Base-by-base conservation (phyloP, 345 rosid genomes). In the Salix exigua region DNA sequence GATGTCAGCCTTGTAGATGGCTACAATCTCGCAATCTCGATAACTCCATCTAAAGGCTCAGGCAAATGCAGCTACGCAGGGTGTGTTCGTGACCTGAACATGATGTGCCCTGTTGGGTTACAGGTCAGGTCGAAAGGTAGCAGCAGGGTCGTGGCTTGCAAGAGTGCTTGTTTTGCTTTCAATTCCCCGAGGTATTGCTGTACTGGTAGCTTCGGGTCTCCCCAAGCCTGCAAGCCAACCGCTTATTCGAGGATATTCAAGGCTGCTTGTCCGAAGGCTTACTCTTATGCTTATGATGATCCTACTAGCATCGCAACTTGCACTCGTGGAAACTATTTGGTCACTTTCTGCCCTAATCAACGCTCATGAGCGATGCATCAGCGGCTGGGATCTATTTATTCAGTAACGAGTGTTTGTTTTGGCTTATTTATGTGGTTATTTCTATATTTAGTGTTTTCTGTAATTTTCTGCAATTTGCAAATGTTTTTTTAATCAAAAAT, bases 1-100 rank as follows among this genome's bases (percentile, higher is more conserved):
- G 98, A 95, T 77, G 97, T 95, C 40, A 93, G 98, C 85, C 89
- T 96, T 6, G 99, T 96, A 4, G 99, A 93, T 23, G 98, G 99
- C 23, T 96, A 96, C 88, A 96, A 96, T 86, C 79, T 96, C 7
- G 96, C 91, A 1, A 89, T 96, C 81, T 88, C 99, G 11, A 89
- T 96, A 44, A 87, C 78, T 18, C 98, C 98, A 6, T 82, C 85
- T 9, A 89, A 86, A 70, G 98, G 98, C 7, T 73, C 89, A 6
- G 99, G 99, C 0, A 85, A 88, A 63, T 96, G 99, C 73, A 89
- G 92, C 88, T 90, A 89, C 79, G 98, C 97, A 0, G 97, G 97
- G 23, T 96, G 99, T 69, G 88, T 93, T 5, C 87, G 96, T 11
- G 99, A 96, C 80, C 73, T 96, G 58, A 93, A 93, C 82, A 4